Percentiles rank a stretch among this genome's conserved stretches.
Conservation (phyloP, 78 protist species). For the Dictyostelium citrinum region DNA sequence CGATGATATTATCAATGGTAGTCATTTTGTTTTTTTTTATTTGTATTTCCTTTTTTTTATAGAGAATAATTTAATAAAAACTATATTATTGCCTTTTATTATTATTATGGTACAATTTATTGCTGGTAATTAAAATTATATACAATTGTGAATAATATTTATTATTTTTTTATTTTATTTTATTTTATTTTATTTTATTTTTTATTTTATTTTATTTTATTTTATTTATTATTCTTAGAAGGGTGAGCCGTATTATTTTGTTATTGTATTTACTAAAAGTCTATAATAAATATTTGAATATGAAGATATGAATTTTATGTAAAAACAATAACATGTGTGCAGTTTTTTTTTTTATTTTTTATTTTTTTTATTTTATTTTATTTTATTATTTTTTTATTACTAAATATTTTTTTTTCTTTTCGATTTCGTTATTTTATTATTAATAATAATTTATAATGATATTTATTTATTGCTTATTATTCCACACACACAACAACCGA, state of each 20-base stretch:
- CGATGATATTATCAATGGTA: neutral
- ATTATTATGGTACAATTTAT: neutral
- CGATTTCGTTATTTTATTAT: neutral
- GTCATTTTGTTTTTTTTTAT: neutral
- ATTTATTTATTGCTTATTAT: neutral
- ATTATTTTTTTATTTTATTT: neutral
- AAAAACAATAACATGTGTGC: neutral
- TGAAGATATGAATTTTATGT: neutral
- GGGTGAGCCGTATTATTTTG: neutral
- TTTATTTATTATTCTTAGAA: neutral
- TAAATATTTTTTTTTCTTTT: neutral
- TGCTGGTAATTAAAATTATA: neutral
- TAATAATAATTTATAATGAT: neutral
- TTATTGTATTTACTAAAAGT: neutral
- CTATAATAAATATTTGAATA: neutral
- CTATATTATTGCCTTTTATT: no score
- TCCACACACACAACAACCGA: neutral
- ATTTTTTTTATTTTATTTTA: neutral
- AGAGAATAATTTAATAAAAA: neutral
- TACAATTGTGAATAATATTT: neutral
- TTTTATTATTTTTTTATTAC: neutral
- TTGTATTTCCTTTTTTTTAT: neutral
- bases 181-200: no score
- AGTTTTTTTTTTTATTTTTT: neutral
- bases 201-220: neutral